phyloP scores from a whole-genome alignment of 352 stramenopile genomes.

The Blastocystis sp. region DNA sequence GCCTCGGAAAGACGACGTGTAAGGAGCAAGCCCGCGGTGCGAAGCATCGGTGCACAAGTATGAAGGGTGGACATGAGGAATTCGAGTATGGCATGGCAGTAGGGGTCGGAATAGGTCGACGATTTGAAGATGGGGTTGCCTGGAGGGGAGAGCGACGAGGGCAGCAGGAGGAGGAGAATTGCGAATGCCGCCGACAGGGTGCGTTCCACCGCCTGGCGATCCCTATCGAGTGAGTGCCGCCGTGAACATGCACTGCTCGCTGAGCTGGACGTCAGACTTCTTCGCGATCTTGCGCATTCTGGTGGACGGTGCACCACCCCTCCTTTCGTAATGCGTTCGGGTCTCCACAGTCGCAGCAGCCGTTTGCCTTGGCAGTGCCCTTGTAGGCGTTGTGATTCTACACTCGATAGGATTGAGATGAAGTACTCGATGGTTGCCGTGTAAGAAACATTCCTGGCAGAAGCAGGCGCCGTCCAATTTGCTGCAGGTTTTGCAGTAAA shows the following conservation, averaged over 20 bases:
- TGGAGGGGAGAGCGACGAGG: not conserved
- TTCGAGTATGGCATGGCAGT: not conserved
- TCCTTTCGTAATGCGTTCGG: not conserved
- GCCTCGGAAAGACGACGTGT: no score
- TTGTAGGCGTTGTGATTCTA: not conserved
- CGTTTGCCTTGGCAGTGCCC: not conserved
- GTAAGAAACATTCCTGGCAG: not conserved
- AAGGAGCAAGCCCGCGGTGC: not conserved
- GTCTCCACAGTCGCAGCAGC: slow-evolving; percentile 36
- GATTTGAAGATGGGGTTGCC: not conserved
- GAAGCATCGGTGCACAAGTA: not conserved
- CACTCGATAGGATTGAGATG: not conserved
- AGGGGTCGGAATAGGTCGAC: no score
- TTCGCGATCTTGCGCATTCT: not conserved
- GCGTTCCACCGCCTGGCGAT: not conserved
- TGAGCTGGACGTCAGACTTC: not conserved
- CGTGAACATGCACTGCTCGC: not conserved
- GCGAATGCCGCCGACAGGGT: not conserved
- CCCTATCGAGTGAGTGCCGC: not conserved
- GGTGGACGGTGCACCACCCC: slow-evolving; percentile 5
- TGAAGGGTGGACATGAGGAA: not conserved
- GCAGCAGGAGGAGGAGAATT: not conserved
- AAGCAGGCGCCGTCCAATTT: not conserved
- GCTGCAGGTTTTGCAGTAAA: slow-evolving; percentile 8
- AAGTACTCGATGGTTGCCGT: slow-evolving; percentile 6